phyloP scores from a whole-genome alignment of 2,329 filamentous ascomycete species.

The Sordariomycetes sp. region DNA sequence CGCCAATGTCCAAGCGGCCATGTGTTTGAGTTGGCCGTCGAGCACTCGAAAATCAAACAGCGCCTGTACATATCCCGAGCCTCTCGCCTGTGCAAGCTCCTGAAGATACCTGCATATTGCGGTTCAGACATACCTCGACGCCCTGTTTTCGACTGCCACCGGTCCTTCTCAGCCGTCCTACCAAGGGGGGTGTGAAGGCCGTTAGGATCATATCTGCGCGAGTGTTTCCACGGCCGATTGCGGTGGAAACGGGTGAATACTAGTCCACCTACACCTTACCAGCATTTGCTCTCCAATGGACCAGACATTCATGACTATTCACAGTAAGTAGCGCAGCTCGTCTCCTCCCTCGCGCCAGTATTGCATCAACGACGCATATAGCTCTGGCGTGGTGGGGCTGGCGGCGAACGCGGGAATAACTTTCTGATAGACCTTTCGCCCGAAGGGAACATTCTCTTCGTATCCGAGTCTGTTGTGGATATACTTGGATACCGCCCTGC shows the following conservation, averaged over 20 bases:
- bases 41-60: neutral
- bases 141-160: too few relatives aligned
- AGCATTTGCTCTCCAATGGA: slow-evolving; percentile 38
- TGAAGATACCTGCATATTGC: too few relatives aligned
- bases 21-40: neutral
- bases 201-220: neutral
- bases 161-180: neutral
- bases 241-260: neutral
- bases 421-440: slow-evolving; percentile 48
- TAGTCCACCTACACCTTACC: neutral
- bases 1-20: neutral
- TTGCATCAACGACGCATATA: neutral
- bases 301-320: slow-evolving; percentile 83
- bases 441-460: slow-evolving; percentile 70
- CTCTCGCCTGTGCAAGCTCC: too few relatives aligned
- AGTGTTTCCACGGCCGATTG: neutral
- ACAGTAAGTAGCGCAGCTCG: slow-evolving; percentile 44
- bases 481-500: slow-evolving; percentile 69
- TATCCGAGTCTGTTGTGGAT: slow-evolving; percentile 70
- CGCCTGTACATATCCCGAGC: neutral
- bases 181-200: neutral
- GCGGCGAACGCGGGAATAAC: neutral
- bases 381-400: neutral
- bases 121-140: too few relatives aligned
- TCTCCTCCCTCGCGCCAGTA: neutral